Base-by-base conservation (phyloP, 805 yeast genomes). In the Saccharomycopsis babjevae region DNA sequence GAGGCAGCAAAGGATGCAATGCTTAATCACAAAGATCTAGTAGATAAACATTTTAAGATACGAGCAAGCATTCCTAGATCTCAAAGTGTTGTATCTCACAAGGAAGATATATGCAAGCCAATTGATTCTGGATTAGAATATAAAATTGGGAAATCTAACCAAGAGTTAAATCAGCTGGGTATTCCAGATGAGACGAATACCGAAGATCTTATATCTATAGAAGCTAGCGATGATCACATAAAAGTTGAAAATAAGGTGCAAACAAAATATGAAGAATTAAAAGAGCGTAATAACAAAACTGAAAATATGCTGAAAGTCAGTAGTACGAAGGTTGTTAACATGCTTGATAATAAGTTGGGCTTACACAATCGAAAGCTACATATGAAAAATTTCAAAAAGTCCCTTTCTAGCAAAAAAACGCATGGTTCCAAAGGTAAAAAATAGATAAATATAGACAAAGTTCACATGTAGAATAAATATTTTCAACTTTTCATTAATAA, bases 1-100 rank as follows among this genome's bases (percentile, higher is more conserved):
- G 76, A 86, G 60, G 97, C 97, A 0, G 99, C 99, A 0, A 86
- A 85, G 84, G 75, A 77, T 58, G 97, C 93, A 0, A 74, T 93
- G 55, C 72, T 74, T 11, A 83, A 89, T 64, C 65, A 63, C 38
- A 22, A 54, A 11, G 56, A 59, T 52, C 32, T 59, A 18, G 54
- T 60, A n/a, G 54, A 57, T 3, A 60, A 57, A 28, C 56, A 60
- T 54, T 46, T 39, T 34, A 30, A 57, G 39, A 57, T 20, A 57
- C 43, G 58, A 40, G 16, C 34, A 15, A 32, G 13, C 5, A 40
- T 56, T 28, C 58, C 58, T 28, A 56, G 43, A 18, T 28, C 43
- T 40, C 20, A 34, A 18, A 55, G 57, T 38, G 57, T 55, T 2
- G 42, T 36, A 3, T 25, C 57, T 34, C 34, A 38, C 11, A 55